These are phyloP conservation scores for Ceratobasidium sp. DNA, from an alignment of 1,284 basidiomycete species.

Conservation along the genomic window DNA sequence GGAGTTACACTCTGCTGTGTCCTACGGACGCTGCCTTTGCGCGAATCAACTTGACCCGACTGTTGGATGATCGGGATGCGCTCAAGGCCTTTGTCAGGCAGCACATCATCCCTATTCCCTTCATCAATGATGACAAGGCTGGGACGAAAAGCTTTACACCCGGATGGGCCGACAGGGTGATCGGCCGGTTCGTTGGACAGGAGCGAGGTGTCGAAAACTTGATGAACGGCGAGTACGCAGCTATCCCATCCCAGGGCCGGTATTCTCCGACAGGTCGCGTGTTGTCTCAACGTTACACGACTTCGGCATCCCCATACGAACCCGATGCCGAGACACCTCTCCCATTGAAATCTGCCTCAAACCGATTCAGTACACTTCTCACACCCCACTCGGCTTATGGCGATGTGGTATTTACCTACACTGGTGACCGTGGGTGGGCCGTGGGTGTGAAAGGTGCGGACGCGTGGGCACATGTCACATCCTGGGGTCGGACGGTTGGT, in stretches of 20 bases:
- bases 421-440: slow-evolving; percentile 26
- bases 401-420: slow-evolving; percentile 21
- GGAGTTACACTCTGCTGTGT: slow-evolving; percentile 77
- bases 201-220: slow-evolving; percentile 23
- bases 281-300: neutral
- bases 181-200: slow-evolving; percentile 7
- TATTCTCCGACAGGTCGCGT: neutral
- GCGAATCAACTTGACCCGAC: slow-evolving; percentile 80
- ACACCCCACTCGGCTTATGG: slow-evolving; percentile 26
- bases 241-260: neutral
- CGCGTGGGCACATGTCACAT: slow-evolving; percentile 16
- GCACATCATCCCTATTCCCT: slow-evolving; percentile 77
- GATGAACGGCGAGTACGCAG: slow-evolving; percentile 22
- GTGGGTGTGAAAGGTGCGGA: slow-evolving; percentile 20
- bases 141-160: slow-evolving; percentile 1
- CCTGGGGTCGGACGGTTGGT: slow-evolving; percentile 41
- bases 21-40: slow-evolving; percentile 94
- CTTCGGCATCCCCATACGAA: slow-evolving; percentile 1
- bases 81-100: slow-evolving; percentile 81
- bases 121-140: slow-evolving; percentile 2
- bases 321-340: slow-evolving; percentile 35
- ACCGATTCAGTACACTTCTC: slow-evolving; percentile 23
- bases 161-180: slow-evolving; percentile 13
- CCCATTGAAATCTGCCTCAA: slow-evolving; percentile 17
- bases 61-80: slow-evolving; percentile 67